Evolutionary conservation across 2,329 filamentous ascomycete genomes (phyloP), one percentile per base, ranked within the genome.

Genomic region (Colletotrichum euphorbiae): DNA sequence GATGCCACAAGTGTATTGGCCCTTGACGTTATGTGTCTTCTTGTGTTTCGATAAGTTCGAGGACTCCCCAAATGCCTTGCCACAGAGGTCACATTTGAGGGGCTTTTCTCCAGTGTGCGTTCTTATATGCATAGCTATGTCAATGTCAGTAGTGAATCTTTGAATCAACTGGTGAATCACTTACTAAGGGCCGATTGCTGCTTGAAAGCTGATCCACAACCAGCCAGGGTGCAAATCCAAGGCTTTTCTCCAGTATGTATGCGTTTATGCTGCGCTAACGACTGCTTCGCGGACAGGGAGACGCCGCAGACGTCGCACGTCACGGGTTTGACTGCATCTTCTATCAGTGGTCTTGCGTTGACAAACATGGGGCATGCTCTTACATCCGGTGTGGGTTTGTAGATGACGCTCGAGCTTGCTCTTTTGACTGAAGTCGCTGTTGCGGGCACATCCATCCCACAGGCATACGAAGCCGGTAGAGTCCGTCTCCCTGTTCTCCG

Each of bases 71-170:
- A 91, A 91, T 9, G 78, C 78, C 73, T 87, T 89, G 51, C 81
- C 82, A 71, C 89, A 91, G 31, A 85, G 79, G 1, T 86, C 83
- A 70, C 89, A 91, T 50, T 80, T 77, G 0, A 91, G 77, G 0
- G 89, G 89, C 73, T 91, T 91, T 52, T 87, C 84, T 46, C 89
- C 88, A 1, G 89, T 90, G 73, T 92, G 90, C 1, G 85, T 89
- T 43, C 89, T 84, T 72, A 85, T 84, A 72, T 92, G 90, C 82
- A 90, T 90, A n/a, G 89, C 87, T 89, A 71, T 36, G 28, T 15
- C 7, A 40, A 9, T 31, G 40, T 71, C 13, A 67, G 48, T 31
- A 19, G 65, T 57, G 13, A 33, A 28, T 28, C 28, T 28, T 24
- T 11, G 38, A 54, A 42, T 36, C 31, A 70, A 62, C 38, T 33